Base-by-base conservation (phyloP, 2,329 filamentous ascomycete species). In the Parascedosporium putredinis region DNA sequence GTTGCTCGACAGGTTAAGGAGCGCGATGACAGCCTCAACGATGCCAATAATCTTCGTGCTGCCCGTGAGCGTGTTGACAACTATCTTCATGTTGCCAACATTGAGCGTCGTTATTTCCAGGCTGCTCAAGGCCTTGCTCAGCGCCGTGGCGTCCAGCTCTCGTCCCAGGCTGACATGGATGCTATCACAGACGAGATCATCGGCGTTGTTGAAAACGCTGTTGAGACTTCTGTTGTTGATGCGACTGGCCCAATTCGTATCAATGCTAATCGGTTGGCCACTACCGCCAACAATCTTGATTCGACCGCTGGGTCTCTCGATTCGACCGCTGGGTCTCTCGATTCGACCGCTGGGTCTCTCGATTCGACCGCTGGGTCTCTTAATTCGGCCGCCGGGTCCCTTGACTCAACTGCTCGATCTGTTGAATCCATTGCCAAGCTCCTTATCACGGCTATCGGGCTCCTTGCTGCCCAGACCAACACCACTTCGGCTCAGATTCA, bases 1-100 rank as follows among this genome's bases (percentile, higher is more conserved):
- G 62, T 69, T 14, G 55, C 62, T 3, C 62, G 62, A 3, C 55
- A 55, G 4, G 68, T 71, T 43, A 55, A 57, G 3, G 60, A 64
- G 16, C 67, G 69, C 2, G 66, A 70, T 29, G 25, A 40, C 24
- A 3, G 9, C 3, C 40, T 50, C 10, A 6, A 31, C 12, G 27
- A 38, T 14, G 22, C 18, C 5, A 42, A 50, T 14, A 29, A 40
- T 27, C 18, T 3, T 0, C 27, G 12, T 7, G 48, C 40, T 9
- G 48, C 48, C 9, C 16, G 9, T 3, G 20, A 45, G 14, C 25
- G 48, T 2, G 42, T 45, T 5, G 40, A 45, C 14, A 18, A 14
- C 4, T 50, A 50, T 16, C 27, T 50, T 14, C 40, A 27, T 10
- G 33, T 38, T 8, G 18, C 31, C 18, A 16, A 42, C 16, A 38